Base-by-base conservation (phyloP, 768 basidiomycete genomes). In the Dioszegia hungarica region DNA sequence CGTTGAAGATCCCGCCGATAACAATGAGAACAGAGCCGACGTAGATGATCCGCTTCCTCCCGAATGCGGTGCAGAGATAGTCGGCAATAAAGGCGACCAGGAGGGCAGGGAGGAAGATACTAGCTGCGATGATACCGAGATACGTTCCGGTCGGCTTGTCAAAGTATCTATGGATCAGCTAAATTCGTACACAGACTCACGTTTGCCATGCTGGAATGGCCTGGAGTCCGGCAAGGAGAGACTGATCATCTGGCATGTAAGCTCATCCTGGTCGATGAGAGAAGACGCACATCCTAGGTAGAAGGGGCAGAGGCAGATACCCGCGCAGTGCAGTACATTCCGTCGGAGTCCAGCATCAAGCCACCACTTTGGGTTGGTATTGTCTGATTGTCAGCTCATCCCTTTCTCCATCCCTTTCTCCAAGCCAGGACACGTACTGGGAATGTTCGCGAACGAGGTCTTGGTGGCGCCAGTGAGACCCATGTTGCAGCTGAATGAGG, bases 21-120 rank as follows among this genome's bases (percentile, higher is more conserved):
- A 62, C 47, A 46, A 62, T 60, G 43, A 59, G 62, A 17, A 62
- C 25, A 17, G 61, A 57, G n/a, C 64, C 64, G 29, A 60, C 24
- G 29, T 44, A 54, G 39, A 54, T 31, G 31, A 37, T 41, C 36
- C 58, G 50, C 56, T 61, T 31, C 24, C 62, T 5, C 15, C 59
- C 55, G 38, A 40, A 59, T 29, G 40, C 50, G 28, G 29, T 54
- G 46, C 40, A 22, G 54, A 22, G 29, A 46, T 31, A 49, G 20
- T 20, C 52, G 11, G 25, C 22, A 19, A 57, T 40, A 53, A 59
- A 37, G 44, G 57, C 56, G 20, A 64, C 48, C 25, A 53, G 47
- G 25, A 61, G 55, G 34, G 56, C 57, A 37, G 63, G 63, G 41
- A 64, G 54, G 56, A 61, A 64, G 48, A 61, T 37, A 2, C 56